Base-by-base conservation (phyloP, 148 eudicot species). In the Suaeda aralocaspica region DNA sequence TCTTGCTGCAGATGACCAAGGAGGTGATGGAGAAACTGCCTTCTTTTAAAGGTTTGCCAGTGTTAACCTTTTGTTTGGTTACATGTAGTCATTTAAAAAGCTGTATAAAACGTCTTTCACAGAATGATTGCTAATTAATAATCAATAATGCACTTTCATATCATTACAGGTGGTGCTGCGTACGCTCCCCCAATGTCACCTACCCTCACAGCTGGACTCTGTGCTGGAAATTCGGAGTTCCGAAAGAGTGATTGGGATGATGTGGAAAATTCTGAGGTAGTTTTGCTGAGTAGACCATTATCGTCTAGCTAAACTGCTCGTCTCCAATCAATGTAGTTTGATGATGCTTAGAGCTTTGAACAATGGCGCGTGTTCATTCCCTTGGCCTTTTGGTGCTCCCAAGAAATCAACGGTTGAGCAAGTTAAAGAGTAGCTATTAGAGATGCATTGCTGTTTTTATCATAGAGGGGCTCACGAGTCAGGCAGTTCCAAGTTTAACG, bases 151-250 rank as follows among this genome's bases (percentile, higher is more conserved):
- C 10, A 22, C 67, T 41, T 26, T 15, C 13, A 56, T 24, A 21
- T 60, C 12, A 31, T 41, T 46, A 57, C 76, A 85, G 89, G 87
- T 49, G 78, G 56, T 67, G 22, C 72, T 57, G n/a, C n/a, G n/a
- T 84, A 78, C 24, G 75, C 81, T 24, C 81, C 90, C 24, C 82
- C 90, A 13, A 64, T 78, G 66, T 84, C 87, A 45, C 90, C 90
- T 70, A 72, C 85, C 44, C 74, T 84, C 51, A 81, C 85, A 72
- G 70, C 79, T 14, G 79, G 82, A 28, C 72, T 86, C 22, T 86
- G 81, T 48, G 68, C 64, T 55, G 85, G 72, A 53, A 76, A 76
- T 29, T 79, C 79, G 31, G 84, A 82, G 30, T 56, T 55, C 29
- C 22, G 31, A 46, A 72, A 76, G 71, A 68, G 64, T 52, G 74